Conservation (phyloP, 2,329 filamentous ascomycete genomes). For the Colletotrichum tabaci region DNA sequence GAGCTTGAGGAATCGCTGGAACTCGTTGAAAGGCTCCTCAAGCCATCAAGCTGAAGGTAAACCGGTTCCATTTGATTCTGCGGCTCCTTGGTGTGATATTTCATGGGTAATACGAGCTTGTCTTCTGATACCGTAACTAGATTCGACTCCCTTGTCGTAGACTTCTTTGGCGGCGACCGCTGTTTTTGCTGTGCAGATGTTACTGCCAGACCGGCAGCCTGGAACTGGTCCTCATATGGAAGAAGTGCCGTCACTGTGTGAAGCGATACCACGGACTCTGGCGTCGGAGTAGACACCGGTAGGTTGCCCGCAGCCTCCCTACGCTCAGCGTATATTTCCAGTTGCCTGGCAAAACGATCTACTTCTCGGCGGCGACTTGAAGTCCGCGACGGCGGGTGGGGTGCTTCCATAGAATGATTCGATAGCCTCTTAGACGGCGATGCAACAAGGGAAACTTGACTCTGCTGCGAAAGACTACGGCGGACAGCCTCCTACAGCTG, state of each 20-base stretch:
- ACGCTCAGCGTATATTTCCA: constrained; percentile 47
- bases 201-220: constrained; percentile 68
- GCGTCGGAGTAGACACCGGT: constrained; percentile 58
- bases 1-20: constrained; percentile 43
- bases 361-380: constrained; percentile 61
- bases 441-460: constrained; percentile 37
- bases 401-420: constrained; percentile 10
- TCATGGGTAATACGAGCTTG: constrained; percentile 25
- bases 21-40: constrained; percentile 29
- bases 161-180: constrained; percentile 36
- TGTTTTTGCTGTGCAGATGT: constrained; percentile 64
- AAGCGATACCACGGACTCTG: constrained; percentile 59
- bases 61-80: not conserved
- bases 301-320: constrained; percentile 55
- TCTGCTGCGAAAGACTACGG: constrained; percentile 43
- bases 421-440: constrained; percentile 30
- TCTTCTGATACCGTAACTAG: not conserved
- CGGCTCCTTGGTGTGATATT: not conserved
- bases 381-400: constrained; percentile 53
- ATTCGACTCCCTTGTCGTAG: not conserved
- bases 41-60: constrained; percentile 38
- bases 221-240: constrained; percentile 68
- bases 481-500: constrained; percentile 42
- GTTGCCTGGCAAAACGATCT: constrained; percentile 47
- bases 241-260: constrained; percentile 68